Evolutionary conservation across 192 early-diverging fungal genomes (phyloP).

Genomic region (Coemansia guatemalensis): DNA sequence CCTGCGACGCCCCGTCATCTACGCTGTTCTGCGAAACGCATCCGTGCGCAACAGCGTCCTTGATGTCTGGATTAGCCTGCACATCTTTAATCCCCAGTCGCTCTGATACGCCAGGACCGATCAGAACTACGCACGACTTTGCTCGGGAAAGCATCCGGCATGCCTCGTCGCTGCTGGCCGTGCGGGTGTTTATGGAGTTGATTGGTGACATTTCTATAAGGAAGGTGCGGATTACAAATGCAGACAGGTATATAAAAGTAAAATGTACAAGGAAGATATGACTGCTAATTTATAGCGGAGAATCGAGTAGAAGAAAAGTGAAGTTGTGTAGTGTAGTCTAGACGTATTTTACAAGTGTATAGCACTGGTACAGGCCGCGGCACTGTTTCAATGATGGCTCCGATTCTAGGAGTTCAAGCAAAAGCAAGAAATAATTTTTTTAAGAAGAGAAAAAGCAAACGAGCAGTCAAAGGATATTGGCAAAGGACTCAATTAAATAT

Average conservation of each 20-base stretch:
- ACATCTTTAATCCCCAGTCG: constrained; percentile 10
- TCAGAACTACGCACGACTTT: constrained; percentile 32
- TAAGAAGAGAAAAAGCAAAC: background rate
- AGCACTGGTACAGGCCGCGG: too few species aligned
- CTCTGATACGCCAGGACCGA: constrained; percentile 13
- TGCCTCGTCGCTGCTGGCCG: constrained; percentile 1
- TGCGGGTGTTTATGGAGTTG: background rate
- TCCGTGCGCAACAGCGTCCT: background rate
- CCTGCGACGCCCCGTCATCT: background rate
- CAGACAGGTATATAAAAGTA: constrained; percentile 3
- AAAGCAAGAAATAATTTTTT: background rate
- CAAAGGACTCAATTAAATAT: too few species aligned
- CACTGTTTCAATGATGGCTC: too few species aligned
- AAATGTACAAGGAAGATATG: constrained; percentile 15
- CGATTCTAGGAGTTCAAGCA: too few species aligned
- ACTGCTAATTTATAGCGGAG: constrained; percentile 5
- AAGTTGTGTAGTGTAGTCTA: background rate
- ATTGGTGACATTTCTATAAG: constrained; percentile 1
- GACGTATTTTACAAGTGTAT: too few species aligned
- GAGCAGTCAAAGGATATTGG: too few species aligned
- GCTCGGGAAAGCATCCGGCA: constrained; percentile 9
- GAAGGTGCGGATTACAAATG: constrained; percentile 1
- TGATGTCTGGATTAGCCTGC: constrained; percentile 3
- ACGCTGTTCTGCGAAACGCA: background rate
- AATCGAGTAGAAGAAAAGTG: background rate